phyloP scores from a whole-genome alignment of 2,329 filamentous ascomycete species.

The Fusarium lyarnte region DNA sequence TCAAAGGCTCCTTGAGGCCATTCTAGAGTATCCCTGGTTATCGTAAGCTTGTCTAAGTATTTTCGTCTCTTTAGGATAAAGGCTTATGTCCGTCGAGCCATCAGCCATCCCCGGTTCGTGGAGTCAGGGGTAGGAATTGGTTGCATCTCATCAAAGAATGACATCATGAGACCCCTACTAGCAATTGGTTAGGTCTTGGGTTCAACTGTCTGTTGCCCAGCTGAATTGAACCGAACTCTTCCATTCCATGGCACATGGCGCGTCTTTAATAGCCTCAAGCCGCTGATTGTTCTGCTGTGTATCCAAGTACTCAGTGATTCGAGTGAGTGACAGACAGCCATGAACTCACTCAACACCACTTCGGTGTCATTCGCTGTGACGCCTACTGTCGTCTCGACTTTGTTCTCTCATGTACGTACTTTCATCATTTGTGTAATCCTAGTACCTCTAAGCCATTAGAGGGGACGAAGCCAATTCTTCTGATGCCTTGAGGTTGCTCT shows the following conservation, averaged over 20 bases:
- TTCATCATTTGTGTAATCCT: not conserved
- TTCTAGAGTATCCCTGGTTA: not conserved
- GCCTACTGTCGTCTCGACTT: slow-evolving; percentile 86
- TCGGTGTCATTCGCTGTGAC: slow-evolving; percentile 85
- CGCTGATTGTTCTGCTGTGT: slow-evolving; percentile 3
- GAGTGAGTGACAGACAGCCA: slow-evolving; percentile 37
- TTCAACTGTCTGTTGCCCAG: slow-evolving; percentile 18
- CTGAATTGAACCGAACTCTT: slow-evolving; percentile 1
- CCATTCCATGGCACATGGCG: slow-evolving; percentile 20
- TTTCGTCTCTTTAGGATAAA: not conserved
- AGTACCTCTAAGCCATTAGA: slow-evolving; percentile 3
- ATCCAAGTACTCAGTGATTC: not conserved
- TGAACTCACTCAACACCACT: slow-evolving; percentile 76
- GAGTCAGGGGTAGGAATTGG: slow-evolving; percentile 35
- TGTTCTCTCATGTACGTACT: slow-evolving; percentile 80
- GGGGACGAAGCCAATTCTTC: not conserved
- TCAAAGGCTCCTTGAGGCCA: not conserved
- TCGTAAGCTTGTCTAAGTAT: not conserved
- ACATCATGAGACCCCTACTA: slow-evolving; percentile 42
- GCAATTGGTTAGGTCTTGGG: slow-evolving; percentile 16
- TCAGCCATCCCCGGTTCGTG: slow-evolving; percentile 8
- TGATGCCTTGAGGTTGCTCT: not conserved
- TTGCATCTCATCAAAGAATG: slow-evolving; percentile 25
- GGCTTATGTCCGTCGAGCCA: not conserved
- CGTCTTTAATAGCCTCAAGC: slow-evolving; percentile 9